Evolutionary conservation across 352 stramenopile species (phyloP), one percentile per base, ranked within the genome.

Genomic region (Globisporangium yorkense): DNA sequence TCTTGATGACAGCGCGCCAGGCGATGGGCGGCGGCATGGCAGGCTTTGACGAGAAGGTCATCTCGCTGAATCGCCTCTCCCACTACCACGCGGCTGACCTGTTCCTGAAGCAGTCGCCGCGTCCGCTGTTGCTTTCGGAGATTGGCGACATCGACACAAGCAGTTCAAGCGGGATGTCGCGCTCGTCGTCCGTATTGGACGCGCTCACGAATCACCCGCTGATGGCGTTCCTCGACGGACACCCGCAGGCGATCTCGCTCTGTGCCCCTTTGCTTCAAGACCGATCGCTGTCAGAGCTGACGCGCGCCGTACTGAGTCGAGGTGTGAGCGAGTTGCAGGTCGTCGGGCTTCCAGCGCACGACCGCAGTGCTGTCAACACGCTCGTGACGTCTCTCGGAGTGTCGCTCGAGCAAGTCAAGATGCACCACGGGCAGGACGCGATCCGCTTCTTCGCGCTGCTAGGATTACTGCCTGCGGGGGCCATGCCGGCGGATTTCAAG

Each of bases 41-140:
- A 2, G 77, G 80, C 4, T 88, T 89, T 27, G 83, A 90, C 47
- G 83, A 92, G 45, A 92, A 92, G 52, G 80, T 90, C n/a, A 68
- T 92, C 9, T 86, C 77, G 13, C 63, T 92, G 18, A 87, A 89
- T 54, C 80, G 83, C 1, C 60, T 92, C 3, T 87, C 83, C 18
- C 71, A 85, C 27, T 87, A 71, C 55, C 80, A 90, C 40, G 83
- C 83, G 0, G 78, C 77, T 7, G 80, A 89, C 61, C 56, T 92
- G 37, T 92, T 92, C 46, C 67, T 92, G 5, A 87, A 88, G 63
- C 88, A 90, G 57, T 81, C 83, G 0, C 83, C 83, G 8, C 78
- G 83, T 7, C 72, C 75, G 6, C 52, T 91, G 43, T 57, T 88
- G 20, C 65, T 88, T 15, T 89, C 77, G 21, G 81, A 91, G 63